Evolutionary conservation across 345 rosid species (phyloP).

Genomic region (Heritiera fomes): DNA sequence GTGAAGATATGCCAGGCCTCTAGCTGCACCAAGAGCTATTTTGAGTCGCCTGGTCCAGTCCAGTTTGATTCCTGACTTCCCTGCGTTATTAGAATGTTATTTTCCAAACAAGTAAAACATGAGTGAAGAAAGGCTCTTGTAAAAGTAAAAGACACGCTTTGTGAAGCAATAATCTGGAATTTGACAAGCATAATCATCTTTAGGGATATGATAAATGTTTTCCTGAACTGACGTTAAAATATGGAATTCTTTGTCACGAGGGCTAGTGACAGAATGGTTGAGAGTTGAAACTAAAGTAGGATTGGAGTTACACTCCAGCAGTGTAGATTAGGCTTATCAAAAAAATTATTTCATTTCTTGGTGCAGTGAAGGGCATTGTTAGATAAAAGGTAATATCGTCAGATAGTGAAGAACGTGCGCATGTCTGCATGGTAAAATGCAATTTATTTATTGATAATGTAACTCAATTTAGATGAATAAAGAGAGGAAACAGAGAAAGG

Average conservation of each 20-base stretch:
- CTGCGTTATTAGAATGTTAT: constrained; percentile 35
- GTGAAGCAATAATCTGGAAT: background rate
- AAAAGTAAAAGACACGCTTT: background rate
- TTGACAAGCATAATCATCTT: background rate
- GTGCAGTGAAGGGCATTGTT: background rate
- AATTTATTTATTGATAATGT: constrained; percentile 10
- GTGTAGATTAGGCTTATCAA: background rate
- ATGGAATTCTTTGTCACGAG: background rate
- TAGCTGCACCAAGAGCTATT: constrained; percentile 77
- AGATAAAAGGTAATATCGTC: background rate
- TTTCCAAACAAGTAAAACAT: background rate
- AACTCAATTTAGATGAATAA: background rate
- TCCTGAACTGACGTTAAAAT: background rate
- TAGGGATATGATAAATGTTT: background rate
- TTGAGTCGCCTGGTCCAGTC: constrained; percentile 83
- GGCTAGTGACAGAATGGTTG: background rate
- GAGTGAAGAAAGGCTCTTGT: background rate
- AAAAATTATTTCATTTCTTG: background rate
- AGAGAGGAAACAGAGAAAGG: background rate
- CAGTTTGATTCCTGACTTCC: constrained; percentile 70
- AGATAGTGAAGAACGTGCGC: background rate
- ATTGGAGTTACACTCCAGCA: background rate
- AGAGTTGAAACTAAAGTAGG: constrained; percentile 6
- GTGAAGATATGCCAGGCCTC: constrained; percentile 84
- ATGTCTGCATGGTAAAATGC: background rate